Evolutionary conservation across 352 stramenopile genomes (phyloP).

Genomic region (Phytophthora tubulina): DNA sequence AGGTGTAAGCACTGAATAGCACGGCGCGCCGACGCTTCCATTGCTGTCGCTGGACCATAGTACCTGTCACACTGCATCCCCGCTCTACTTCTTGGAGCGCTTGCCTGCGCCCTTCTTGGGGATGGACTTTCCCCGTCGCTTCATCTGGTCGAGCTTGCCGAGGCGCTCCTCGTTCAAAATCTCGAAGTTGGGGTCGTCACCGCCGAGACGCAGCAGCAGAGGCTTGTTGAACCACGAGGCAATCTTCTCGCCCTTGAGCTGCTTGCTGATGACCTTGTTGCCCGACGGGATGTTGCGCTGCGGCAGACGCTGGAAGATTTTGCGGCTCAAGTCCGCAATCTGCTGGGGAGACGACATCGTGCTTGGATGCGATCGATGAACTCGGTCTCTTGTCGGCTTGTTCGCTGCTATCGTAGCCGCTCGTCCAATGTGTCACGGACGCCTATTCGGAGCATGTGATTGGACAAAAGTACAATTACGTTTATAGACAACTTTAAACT

Average conservation of each 20-base stretch:
- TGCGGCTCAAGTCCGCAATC: slow-evolving; percentile 82
- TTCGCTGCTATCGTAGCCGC: slow-evolving; percentile 35
- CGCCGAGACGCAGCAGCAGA: slow-evolving; percentile 72
- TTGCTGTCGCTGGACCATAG: slow-evolving; percentile 16
- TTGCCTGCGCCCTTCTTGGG: slow-evolving; percentile 91
- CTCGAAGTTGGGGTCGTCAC: slow-evolving; percentile 88
- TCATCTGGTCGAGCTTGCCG: slow-evolving; percentile 86
- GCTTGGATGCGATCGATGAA: slow-evolving; percentile 9
- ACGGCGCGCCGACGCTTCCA: slow-evolving; percentile 7
- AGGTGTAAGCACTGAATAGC: neutral
- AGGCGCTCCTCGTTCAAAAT: slow-evolving; percentile 84
- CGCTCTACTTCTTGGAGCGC: slow-evolving; percentile 83
- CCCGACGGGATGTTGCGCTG: slow-evolving; percentile 82
- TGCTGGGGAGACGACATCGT: slow-evolving; percentile 63
- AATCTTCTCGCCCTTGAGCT: slow-evolving; percentile 89
- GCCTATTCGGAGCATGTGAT: neutral
- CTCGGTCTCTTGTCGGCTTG: slow-evolving; percentile 7
- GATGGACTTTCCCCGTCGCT: slow-evolving; percentile 86
- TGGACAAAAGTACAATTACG: slow-evolving; percentile 28
- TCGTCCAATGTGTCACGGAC: slow-evolving; percentile 29
- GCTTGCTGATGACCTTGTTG: slow-evolving; percentile 92
- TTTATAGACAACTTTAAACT: neutral
- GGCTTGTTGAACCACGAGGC: slow-evolving; percentile 91
- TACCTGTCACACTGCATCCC: neutral
- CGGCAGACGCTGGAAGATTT: slow-evolving; percentile 91